These are phyloP conservation scores for Fusarium heterosporum DNA, from an alignment of 2,329 filamentous ascomycete genomes.

Conservation along the genomic window DNA sequence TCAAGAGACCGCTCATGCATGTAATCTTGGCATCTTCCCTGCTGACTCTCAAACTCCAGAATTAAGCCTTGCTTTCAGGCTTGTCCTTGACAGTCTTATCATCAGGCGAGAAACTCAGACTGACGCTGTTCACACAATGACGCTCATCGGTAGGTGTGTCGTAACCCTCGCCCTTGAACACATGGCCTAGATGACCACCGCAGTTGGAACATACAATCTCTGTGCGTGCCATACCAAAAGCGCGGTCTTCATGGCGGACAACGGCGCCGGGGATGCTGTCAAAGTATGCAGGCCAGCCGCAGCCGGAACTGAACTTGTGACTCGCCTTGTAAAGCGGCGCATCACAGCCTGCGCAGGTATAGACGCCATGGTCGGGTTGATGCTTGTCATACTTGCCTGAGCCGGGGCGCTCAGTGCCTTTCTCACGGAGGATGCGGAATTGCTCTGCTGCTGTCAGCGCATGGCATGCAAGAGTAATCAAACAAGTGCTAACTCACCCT, in stretches of 20 bases:
- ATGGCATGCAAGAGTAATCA: not conserved
- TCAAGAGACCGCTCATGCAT: slow-evolving; percentile 1
- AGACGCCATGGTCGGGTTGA: slow-evolving; percentile 79
- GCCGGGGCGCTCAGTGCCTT: slow-evolving; percentile 87
- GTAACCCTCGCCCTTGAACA: slow-evolving; percentile 91
- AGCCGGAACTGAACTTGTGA: slow-evolving; percentile 96
- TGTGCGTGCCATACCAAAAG: slow-evolving; percentile 84
- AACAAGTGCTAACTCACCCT: slow-evolving; percentile 52
- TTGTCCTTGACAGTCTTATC: slow-evolving; percentile 61
- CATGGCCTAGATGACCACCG: slow-evolving; percentile 93
- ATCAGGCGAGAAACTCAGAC: slow-evolving; percentile 80
- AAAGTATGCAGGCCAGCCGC: slow-evolving; percentile 98
- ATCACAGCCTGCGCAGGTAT: slow-evolving; percentile 87
- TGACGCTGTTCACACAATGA: slow-evolving; percentile 96
- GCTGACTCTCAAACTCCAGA: not conserved
- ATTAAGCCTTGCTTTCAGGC: slow-evolving; percentile 53
- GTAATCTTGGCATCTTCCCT: not conserved
- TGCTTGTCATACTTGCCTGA: slow-evolving; percentile 91
- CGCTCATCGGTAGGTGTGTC: slow-evolving; percentile 91
- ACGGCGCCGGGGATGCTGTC: slow-evolving; percentile 94
- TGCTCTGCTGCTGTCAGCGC: slow-evolving; percentile 73
- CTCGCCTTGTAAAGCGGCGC: slow-evolving; percentile 91
- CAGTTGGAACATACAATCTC: slow-evolving; percentile 97
- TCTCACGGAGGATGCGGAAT: slow-evolving; percentile 91
- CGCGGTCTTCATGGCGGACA: slow-evolving; percentile 79